Evolutionary conservation across 352 stramenopile species (phyloP), one percentile per base, ranked within the genome.

Genomic region (Globisporangium radiosum): DNA sequence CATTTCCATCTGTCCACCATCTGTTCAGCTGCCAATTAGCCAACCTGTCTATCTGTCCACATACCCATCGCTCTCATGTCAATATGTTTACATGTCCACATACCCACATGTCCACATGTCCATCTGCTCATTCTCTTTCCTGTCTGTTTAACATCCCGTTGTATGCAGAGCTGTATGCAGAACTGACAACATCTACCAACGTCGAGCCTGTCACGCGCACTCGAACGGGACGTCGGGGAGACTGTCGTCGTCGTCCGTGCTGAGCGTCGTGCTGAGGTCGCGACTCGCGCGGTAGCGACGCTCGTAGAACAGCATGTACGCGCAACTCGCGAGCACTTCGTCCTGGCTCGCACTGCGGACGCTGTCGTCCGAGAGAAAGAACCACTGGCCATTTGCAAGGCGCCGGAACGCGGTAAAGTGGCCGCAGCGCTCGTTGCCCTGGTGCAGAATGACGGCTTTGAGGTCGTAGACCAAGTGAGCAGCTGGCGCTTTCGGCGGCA

Each of bases 251-350:
- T 73, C 71, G 71, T 50, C 61, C n/a, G n/a, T 42, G 42, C 43
- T 54, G 51, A 50, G 17, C 45, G 45, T 36, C 45, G 33, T 77
- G 17, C 71, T 64, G 43, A 55, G 62, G 54, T 43, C 65, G n/a
- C 57, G 63, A 5, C 14, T 80, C 15, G 69, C 61, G 38, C 76
- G 71, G 52, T 71, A 63, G 51, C 88, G 90, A 25, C 85, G 87
- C 64, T 94, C 83, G 68, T 96, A 96, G 62, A 96, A 94, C n/a
- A 96, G 61, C 81, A 96, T 92, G 70, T 96, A 96, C 39, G 87
- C 87, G 51, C 87, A 92, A 53, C 80, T 87, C 33, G 62, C 62
- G 43, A 90, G 65, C 49, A 96, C 85, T 56, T 94, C 80, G 39
- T 76, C 63, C 17, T 76, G 61, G 1, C 64, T 65, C 6, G 72